A percentile compares a stretch with the other conserved stretches of the same genome.
Conservation (phyloP, 352 stramenopile genomes). For the Globisporangium uncinulatum region DNA sequence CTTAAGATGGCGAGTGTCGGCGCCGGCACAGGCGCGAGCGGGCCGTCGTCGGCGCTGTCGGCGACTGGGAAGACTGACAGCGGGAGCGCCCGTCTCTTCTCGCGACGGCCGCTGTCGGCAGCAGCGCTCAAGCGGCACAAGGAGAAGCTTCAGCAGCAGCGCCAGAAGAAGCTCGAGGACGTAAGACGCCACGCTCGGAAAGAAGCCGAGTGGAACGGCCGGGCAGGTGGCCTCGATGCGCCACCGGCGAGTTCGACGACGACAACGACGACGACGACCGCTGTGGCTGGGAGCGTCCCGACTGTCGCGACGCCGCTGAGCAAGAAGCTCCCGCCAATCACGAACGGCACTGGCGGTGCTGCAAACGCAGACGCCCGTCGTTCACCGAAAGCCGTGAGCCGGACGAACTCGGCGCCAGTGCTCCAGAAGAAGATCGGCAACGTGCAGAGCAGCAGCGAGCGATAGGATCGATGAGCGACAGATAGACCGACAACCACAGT, state of each 20-base stretch:
- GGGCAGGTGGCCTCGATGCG: slow-evolving; percentile 62
- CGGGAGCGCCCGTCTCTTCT: slow-evolving; percentile 58
- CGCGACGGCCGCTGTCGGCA: slow-evolving; percentile 45
- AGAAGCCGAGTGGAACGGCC: slow-evolving; percentile 76
- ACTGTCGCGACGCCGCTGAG: slow-evolving; percentile 9
- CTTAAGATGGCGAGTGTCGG: slow-evolving; percentile 44
- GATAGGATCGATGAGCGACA: not conserved
- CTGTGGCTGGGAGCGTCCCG: no score
- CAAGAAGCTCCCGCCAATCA: slow-evolving; percentile 71
- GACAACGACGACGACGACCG: no score
- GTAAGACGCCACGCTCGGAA: slow-evolving; percentile 44
- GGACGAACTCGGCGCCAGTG: slow-evolving; percentile 58
- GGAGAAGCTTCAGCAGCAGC: slow-evolving; percentile 50
- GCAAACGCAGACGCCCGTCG: slow-evolving; percentile 10
- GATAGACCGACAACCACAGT: not conserved
- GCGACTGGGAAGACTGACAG: slow-evolving; percentile 37
- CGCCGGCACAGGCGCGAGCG: slow-evolving; percentile 8
- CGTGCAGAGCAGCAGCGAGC: not conserved
- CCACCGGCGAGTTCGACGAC: slow-evolving; percentile 10
- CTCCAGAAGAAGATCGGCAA: slow-evolving; percentile 49
- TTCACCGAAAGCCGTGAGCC: slow-evolving; percentile 26
- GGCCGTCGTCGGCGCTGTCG: slow-evolving; percentile 16
- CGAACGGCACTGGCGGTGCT: slow-evolving; percentile 5
- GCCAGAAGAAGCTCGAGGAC: slow-evolving; percentile 65
- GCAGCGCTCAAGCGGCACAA: slow-evolving; percentile 72